These are phyloP conservation scores for Fraxinus pennsylvanica DNA, from an alignment of 257 asterid genomes.

Conservation along the genomic window DNA sequence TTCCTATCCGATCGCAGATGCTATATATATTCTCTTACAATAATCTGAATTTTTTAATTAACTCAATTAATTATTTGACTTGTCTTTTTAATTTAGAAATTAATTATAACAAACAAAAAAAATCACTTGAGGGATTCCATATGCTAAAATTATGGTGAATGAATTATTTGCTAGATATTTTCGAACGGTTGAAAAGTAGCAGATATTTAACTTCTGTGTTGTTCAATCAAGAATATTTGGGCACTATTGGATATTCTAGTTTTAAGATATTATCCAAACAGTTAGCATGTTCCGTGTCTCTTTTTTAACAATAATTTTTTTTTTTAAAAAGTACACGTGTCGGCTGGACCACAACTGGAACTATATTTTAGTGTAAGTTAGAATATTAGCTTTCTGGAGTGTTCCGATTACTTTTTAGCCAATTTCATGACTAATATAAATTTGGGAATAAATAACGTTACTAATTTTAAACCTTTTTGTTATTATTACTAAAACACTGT, in stretches of 20 bases:
- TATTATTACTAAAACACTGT: too few species aligned
- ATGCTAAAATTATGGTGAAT: background rate
- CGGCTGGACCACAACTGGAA: background rate
- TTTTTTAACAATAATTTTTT: too few species aligned
- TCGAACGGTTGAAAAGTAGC: background rate
- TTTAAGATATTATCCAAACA: conserved; percentile 8
- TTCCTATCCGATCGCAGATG: conserved; percentile 32
- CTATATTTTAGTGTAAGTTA: background rate
- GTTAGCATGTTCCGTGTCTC: background rate
- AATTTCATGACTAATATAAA: too few species aligned
- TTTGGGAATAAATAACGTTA: too few species aligned
- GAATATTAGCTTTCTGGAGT: too few species aligned
- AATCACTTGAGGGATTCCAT: background rate
- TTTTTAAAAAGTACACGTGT: too few species aligned
- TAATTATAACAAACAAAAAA: background rate
- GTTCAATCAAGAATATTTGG: conserved; percentile 12
- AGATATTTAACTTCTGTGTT: background rate
- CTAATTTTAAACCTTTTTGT: too few species aligned
- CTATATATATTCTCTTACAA: background rate
- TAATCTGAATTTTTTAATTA: background rate
- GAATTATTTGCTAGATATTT: background rate
- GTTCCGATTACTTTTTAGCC: too few species aligned
- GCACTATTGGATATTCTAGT: background rate
- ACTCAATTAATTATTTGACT: background rate
- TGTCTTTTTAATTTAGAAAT: background rate